Base-by-base conservation (phyloP, 2,329 filamentous ascomycete genomes). In the Coleophoma cylindrospora region DNA sequence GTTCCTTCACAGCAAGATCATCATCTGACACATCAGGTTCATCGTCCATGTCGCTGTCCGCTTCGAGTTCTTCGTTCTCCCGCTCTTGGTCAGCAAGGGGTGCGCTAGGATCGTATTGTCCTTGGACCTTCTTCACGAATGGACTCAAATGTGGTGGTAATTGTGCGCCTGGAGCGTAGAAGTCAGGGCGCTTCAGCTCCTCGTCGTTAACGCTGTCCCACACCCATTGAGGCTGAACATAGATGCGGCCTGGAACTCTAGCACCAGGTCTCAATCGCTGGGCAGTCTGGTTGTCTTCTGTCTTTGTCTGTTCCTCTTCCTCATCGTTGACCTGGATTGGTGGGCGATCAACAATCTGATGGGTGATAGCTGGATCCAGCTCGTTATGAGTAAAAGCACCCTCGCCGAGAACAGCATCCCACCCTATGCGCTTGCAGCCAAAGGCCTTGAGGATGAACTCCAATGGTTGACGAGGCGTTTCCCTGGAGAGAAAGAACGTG, bases 171-270 rank as follows among this genome's bases (percentile, higher is more conserved):
- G 94, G 94, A 0, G 86, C 89, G 64, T 99, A 99, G 34, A 91
- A 71, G 64, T 96, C 90, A 33, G 91, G 83, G 57, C 87, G 80
- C 67, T 96, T 84, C 50, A 99, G 74, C 69, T 92, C 90, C 55
- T 90, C 89, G 43, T 94, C 89, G 67, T 99, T 99, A 67, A 96
- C 74, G 62, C 89, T 92, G 65, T 99, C 94, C 94, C 94, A 99
- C 4, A 99, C 84, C 92, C 95, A 99, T 67, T 99, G 94, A 17
- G 94, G 94, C 73, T 99, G 94, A 50, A 99, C 74, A 61, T 99
- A 99, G 56, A 84, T 90, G 57, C 94, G 81, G 34, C 92, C 92
- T n/a, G 92, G 91, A 54, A 97, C 86, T 54, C 91, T 83, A 56
- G 83, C 83, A 62, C 89, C 87, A 52, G 69, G 69, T 22, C 67